These are phyloP conservation scores for Hypoxylon perforatum DNA, from an alignment of 495 filamentous ascomycete species.

Conservation along the genomic window DNA sequence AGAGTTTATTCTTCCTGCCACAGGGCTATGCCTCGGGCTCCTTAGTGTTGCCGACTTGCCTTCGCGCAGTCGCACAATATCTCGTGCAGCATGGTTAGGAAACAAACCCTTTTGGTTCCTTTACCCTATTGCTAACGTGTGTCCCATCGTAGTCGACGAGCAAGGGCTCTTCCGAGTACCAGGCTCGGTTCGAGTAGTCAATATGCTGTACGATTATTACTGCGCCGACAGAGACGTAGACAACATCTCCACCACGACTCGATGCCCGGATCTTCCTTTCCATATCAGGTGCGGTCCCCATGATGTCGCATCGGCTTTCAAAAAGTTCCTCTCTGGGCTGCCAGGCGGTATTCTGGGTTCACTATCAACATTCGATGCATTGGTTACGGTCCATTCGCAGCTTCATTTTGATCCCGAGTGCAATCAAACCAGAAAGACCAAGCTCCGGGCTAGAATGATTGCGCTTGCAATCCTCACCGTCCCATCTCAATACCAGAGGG, in stretches of 20 bases:
- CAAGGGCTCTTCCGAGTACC: constrained; percentile 74
- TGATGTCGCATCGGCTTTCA: constrained; percentile 79
- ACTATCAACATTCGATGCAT: constrained; percentile 68
- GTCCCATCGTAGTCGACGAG: constrained; percentile 54
- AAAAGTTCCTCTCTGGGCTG: constrained; percentile 73
- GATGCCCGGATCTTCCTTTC: constrained; percentile 63
- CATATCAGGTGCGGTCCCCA: constrained; percentile 69
- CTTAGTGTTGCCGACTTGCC: constrained; percentile 76
- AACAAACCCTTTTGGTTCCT: not conserved
- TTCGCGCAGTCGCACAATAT: constrained; percentile 76
- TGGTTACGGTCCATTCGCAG: constrained; percentile 71
- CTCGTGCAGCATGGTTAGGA: constrained; percentile 73
- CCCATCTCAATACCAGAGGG: constrained; percentile 66
- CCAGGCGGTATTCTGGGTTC: constrained; percentile 82
- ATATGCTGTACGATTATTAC: constrained; percentile 71
- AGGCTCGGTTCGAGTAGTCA: constrained; percentile 64
- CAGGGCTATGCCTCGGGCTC: constrained; percentile 70
- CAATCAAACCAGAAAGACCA: constrained; percentile 60
- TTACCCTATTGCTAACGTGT: constrained; percentile 31
- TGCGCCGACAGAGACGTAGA: constrained; percentile 62
- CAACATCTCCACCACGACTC: constrained; percentile 62
- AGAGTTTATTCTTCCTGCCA: constrained; percentile 74
- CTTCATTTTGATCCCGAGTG: constrained; percentile 61
- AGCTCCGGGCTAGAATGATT: constrained; percentile 68
- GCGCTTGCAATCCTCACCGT: constrained; percentile 70